These are phyloP conservation scores for Ustilaginoidea virens DNA, from an alignment of 2,329 filamentous ascomycete genomes.

Conservation along the genomic window DNA sequence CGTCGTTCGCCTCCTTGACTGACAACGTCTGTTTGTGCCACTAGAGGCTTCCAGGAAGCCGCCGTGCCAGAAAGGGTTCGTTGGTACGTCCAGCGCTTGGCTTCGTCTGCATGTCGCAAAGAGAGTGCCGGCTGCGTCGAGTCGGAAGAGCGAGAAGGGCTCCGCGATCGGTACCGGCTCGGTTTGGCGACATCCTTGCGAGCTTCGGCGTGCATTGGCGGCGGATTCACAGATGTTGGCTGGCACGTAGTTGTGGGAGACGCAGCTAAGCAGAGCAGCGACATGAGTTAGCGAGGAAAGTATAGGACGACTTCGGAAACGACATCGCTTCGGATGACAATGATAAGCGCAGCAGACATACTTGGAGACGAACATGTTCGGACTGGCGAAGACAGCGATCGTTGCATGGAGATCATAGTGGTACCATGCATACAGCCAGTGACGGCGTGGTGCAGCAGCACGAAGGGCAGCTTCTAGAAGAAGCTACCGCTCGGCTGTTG, in stretches of 20 bases:
- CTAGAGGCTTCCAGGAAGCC: slow-evolving; percentile 31
- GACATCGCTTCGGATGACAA: too few relatives aligned
- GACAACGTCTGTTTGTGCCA: slow-evolving; percentile 26
- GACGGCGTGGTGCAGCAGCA: slow-evolving; percentile 18
- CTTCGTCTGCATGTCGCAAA: slow-evolving; percentile 28
- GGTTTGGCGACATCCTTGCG: slow-evolving; percentile 24
- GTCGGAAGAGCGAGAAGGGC: slow-evolving; percentile 34
- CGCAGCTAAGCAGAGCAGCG: too few relatives aligned
- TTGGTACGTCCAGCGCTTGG: slow-evolving; percentile 22
- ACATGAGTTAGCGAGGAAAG: too few relatives aligned
- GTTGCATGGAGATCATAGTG: slow-evolving; percentile 48
- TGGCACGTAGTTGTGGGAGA: slow-evolving; percentile 16
- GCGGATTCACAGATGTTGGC: slow-evolving; percentile 40
- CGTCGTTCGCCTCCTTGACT: slow-evolving; percentile 15
- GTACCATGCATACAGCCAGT: slow-evolving; percentile 22
- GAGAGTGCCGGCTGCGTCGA: slow-evolving; percentile 23
- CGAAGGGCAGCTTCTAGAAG: slow-evolving; percentile 14
- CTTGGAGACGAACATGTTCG: slow-evolving; percentile 40
- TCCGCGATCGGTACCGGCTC: slow-evolving; percentile 37
- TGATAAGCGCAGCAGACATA: slow-evolving; percentile 40
- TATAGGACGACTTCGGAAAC: too few relatives aligned
- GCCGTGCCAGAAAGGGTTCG: slow-evolving; percentile 21
- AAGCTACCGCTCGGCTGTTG: slow-evolving; percentile 11
- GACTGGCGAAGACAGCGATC: slow-evolving; percentile 46
- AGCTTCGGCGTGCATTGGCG: slow-evolving; percentile 34